These are phyloP conservation scores for Neurospora sp. DNA, from an alignment of 495 filamentous ascomycete genomes.

Conservation along the genomic window DNA sequence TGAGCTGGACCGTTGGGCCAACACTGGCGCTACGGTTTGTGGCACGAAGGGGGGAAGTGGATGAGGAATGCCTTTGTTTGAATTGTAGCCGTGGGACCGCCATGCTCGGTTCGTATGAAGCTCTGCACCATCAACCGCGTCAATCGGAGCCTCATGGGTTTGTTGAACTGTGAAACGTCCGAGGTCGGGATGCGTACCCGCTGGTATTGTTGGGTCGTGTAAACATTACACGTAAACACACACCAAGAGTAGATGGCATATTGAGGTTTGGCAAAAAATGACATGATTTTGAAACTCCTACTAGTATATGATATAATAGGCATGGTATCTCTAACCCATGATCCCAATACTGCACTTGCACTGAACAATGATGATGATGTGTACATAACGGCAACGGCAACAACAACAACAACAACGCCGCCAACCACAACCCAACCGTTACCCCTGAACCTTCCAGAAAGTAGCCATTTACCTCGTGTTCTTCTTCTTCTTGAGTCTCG, in stretches of 20 bases:
- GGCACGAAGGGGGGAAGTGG: neutral
- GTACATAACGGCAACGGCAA: neutral
- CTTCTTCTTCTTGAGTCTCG: slow-evolving; percentile 56
- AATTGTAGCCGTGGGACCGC: neutral
- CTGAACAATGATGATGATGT: neutral
- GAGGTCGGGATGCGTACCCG: neutral
- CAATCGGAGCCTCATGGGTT: neutral
- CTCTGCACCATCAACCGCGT: neutral
- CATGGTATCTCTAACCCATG: neutral
- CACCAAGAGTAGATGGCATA: neutral
- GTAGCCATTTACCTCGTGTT: slow-evolving; percentile 1
- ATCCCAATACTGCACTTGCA: neutral
- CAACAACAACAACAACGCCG: neutral
- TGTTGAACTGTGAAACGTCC: neutral
- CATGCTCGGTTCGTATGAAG: neutral
- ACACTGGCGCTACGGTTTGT: neutral
- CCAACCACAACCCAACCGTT: neutral
- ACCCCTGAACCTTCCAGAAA: neutral
- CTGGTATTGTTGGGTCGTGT: neutral
- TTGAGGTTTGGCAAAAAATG: neutral
- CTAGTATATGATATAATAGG: neutral
- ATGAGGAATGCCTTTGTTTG: neutral
- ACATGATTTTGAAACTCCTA: neutral
- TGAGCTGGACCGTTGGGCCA: neutral
- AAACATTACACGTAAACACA: neutral